phyloP scores from a whole-genome alignment of 768 basidiomycete species.

The Mycena rebaudengoi region DNA sequence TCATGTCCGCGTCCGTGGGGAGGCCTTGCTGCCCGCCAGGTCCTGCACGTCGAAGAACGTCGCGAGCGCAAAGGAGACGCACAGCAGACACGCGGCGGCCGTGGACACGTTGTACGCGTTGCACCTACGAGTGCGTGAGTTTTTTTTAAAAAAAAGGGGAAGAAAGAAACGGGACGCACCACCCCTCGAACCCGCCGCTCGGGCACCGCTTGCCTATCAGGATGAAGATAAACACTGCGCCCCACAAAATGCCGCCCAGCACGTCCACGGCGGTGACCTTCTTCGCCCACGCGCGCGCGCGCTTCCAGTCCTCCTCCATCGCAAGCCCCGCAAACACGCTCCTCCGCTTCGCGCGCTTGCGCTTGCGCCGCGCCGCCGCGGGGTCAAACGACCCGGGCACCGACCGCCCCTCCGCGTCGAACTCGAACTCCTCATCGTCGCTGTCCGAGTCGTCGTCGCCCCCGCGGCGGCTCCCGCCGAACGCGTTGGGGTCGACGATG shows the following conservation, averaged over 20 bases:
- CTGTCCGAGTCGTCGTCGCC: constrained; percentile 47
- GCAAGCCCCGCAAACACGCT: constrained; percentile 67
- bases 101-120: constrained; percentile 75
- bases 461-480: constrained; percentile 49
- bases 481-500: constrained; percentile 73
- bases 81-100: constrained; percentile 67
- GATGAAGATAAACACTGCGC: constrained; percentile 65
- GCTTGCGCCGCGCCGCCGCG: constrained; percentile 41
- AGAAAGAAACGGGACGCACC: constrained; percentile 53
- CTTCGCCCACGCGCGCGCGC: constrained; percentile 61
- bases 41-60: constrained; percentile 75
- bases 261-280: constrained; percentile 61
- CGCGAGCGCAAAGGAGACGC: constrained; percentile 62
- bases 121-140: constrained; percentile 56
- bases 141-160: neutral
- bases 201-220: constrained; percentile 71
- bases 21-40: constrained; percentile 63
- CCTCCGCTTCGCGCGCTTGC: constrained; percentile 48
- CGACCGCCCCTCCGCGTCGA: constrained; percentile 43
- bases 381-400: constrained; percentile 47
- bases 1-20: constrained; percentile 66
- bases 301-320: constrained; percentile 71
- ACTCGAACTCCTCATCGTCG: too few relatives aligned
- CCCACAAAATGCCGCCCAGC: constrained; percentile 60
- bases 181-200: constrained; percentile 66